These are phyloP conservation scores for Pistacia atlantica DNA, from an alignment of 345 rosid species.

Conservation along the genomic window DNA sequence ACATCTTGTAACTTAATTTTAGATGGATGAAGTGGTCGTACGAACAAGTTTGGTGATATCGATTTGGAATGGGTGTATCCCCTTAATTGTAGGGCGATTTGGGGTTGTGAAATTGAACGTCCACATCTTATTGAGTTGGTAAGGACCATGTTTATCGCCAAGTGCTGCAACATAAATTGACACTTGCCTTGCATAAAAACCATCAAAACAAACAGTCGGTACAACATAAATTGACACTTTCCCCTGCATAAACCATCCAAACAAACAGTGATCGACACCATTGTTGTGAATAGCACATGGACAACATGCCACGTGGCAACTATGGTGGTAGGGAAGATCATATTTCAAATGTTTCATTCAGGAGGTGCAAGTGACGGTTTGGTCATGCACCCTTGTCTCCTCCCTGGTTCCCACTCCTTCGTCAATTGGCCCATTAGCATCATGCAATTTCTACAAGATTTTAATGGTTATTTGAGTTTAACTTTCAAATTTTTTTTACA, in stretches of 20 bases:
- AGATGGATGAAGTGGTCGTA: too few species aligned
- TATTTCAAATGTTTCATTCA: slow-evolving; percentile 17
- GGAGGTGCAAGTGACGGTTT: slow-evolving; percentile 28
- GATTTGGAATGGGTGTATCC: neutral
- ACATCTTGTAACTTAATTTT: too few species aligned
- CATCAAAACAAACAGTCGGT: slow-evolving; percentile 5
- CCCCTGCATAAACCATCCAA: neutral
- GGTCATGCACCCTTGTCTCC: slow-evolving; percentile 43
- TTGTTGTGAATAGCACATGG: slow-evolving; percentile 29
- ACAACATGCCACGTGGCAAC: slow-evolving; percentile 28
- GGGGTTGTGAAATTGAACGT: neutral
- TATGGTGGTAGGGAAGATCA: slow-evolving; percentile 21
- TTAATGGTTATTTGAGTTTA: neutral
- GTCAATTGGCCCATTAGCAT: slow-evolving; percentile 9
- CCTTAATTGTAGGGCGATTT: neutral
- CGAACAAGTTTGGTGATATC: too few species aligned
- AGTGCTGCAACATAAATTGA: slow-evolving; percentile 14
- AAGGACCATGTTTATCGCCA: slow-evolving; percentile 14
- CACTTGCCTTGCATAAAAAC: neutral
- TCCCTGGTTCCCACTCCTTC: slow-evolving; percentile 20
- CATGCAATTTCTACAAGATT: neutral
- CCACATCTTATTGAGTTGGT: neutral
- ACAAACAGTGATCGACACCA: neutral
- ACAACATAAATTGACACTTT: slow-evolving; percentile 12
- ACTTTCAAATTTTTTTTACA: too few species aligned